phyloP scores from a whole-genome alignment of 305 asterid species.

The Coffea humblotiana region DNA sequence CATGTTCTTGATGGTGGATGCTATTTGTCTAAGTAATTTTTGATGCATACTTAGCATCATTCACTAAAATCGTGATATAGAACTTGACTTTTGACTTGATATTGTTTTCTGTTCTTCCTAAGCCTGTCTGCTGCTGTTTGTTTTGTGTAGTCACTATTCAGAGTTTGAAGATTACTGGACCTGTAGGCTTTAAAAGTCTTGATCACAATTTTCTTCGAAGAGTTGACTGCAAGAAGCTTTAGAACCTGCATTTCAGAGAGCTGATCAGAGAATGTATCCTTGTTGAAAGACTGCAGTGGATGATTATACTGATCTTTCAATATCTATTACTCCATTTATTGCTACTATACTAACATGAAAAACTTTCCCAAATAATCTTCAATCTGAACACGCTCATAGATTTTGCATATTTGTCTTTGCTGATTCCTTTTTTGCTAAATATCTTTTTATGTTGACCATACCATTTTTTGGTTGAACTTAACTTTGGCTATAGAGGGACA shows the following conservation, averaged over 20 bases:
- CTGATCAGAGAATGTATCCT: constrained; percentile 48
- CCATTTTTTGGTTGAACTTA: constrained; percentile 38
- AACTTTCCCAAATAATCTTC: too few species aligned
- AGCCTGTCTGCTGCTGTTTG: constrained; percentile 11
- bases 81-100: neutral
- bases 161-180: constrained; percentile 16
- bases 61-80: neutral
- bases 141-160: constrained; percentile 17
- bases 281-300: constrained; percentile 7
- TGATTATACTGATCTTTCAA: too few species aligned
- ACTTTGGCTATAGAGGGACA: constrained; percentile 56
- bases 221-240: constrained; percentile 19
- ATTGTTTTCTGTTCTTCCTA: neutral
- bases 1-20: neutral
- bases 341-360: too few species aligned
- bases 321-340: too few species aligned
- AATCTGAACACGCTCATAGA: too few species aligned
- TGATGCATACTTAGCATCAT: neutral
- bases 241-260: constrained; percentile 52
- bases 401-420: too few species aligned
- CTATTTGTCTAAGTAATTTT: neutral
- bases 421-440: constrained; percentile 4
- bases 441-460: constrained; percentile 7
- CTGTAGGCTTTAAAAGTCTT: constrained; percentile 17
- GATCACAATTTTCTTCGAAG: constrained; percentile 16